phyloP scores from a whole-genome alignment of 2,329 filamentous ascomycete genomes.

The Fusarium oligoseptatum region DNA sequence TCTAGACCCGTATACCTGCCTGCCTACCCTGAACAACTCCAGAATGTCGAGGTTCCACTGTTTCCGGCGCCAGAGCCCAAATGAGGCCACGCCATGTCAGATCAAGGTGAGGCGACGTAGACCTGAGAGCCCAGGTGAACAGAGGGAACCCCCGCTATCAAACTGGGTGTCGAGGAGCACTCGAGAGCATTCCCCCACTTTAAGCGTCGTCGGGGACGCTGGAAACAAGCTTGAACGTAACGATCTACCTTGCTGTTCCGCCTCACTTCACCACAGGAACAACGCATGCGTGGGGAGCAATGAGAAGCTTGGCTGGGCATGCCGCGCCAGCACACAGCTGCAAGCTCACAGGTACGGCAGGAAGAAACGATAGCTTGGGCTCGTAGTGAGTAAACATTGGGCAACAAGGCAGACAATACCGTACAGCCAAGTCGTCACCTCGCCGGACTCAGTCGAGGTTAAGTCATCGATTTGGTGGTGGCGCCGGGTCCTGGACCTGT shows the following conservation, averaged over 20 bases:
- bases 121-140: not conserved
- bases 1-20: not conserved
- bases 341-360: not conserved
- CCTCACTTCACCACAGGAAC: slow-evolving; percentile 13
- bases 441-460: slow-evolving; percentile 1
- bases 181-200: slow-evolving; percentile 11
- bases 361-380: not conserved
- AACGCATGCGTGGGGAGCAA: slow-evolving; percentile 1
- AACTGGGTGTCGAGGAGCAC: slow-evolving; percentile 1
- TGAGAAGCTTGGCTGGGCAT: not conserved
- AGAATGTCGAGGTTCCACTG: slow-evolving; percentile 6
- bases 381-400: not conserved
- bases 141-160: slow-evolving; percentile 20
- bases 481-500: slow-evolving; percentile 7
- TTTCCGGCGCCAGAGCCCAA: not conserved
- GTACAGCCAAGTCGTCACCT: slow-evolving; percentile 1
- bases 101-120: slow-evolving; percentile 4
- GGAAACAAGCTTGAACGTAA: slow-evolving; percentile 4
- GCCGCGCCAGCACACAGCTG: slow-evolving; percentile 6
- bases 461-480: slow-evolving; percentile 31
- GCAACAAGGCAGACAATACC: not conserved
- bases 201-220: not conserved
- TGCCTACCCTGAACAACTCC: not conserved
- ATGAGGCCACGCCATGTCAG: slow-evolving; percentile 13
- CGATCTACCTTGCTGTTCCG: slow-evolving; percentile 4